These are phyloP conservation scores for Boletus reticuloceps DNA, from an alignment of 768 basidiomycete species.

Conservation along the genomic window DNA sequence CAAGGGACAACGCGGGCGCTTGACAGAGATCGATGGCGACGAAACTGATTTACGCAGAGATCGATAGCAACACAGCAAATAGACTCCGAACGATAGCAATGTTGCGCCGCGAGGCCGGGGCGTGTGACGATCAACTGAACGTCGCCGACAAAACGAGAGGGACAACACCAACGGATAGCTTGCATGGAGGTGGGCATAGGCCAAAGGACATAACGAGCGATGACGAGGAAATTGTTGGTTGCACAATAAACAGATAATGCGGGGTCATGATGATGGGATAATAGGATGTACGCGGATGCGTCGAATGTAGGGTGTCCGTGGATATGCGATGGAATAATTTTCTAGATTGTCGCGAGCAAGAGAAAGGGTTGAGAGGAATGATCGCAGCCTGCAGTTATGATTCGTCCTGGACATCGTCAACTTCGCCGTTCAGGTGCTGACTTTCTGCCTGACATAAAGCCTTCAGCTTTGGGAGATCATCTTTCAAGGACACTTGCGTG, in stretches of 20 bases:
- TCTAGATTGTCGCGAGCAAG: slow-evolving; percentile 16
- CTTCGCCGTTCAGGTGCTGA: slow-evolving; percentile 11
- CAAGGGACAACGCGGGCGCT: slow-evolving; percentile 14
- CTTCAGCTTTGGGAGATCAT: slow-evolving; percentile 45
- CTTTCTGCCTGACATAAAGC: slow-evolving; percentile 20
- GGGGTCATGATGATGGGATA: slow-evolving; percentile 17
- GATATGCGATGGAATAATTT: slow-evolving; percentile 23
- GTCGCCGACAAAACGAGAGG: slow-evolving; percentile 22
- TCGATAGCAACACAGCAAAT: slow-evolving; percentile 26
- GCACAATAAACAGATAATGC: slow-evolving; percentile 29
- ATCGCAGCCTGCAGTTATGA: slow-evolving; percentile 9
- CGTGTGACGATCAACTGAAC: background rate
- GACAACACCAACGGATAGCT: slow-evolving; percentile 4
- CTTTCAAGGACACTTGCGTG: slow-evolving; percentile 52
- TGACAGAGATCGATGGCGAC: slow-evolving; percentile 17
- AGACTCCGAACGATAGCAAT: slow-evolving; percentile 16
- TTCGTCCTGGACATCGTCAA: slow-evolving; percentile 10
- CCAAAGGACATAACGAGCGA: slow-evolving; percentile 23
- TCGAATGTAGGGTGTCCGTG: slow-evolving; percentile 26
- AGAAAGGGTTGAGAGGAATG: background rate
- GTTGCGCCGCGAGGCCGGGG: slow-evolving; percentile 11
- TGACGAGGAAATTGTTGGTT: slow-evolving; percentile 24
- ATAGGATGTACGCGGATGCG: slow-evolving; percentile 21
- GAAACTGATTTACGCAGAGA: slow-evolving; percentile 17
- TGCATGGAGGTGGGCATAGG: slow-evolving; percentile 10